phyloP scores from a whole-genome alignment of 495 filamentous ascomycete genomes.

The Bacidia rubella region DNA sequence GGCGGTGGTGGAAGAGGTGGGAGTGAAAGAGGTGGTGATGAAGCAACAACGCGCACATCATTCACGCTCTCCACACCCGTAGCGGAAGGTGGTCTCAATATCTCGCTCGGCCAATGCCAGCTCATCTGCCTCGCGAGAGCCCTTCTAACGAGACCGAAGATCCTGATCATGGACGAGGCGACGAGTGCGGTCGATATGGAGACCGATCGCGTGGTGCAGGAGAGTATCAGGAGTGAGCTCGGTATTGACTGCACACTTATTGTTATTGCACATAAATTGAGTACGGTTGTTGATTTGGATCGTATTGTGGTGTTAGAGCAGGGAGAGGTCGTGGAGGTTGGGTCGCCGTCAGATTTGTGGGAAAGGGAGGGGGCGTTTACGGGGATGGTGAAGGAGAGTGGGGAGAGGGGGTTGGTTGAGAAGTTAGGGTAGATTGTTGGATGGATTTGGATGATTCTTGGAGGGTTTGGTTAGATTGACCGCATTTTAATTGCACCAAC shows the following conservation, averaged over 20 bases:
- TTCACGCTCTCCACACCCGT: slow-evolving; percentile 45
- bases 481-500: too few species aligned
- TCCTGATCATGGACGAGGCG: slow-evolving; percentile 83
- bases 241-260: slow-evolving; percentile 52
- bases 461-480: too few species aligned
- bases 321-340: slow-evolving; percentile 61
- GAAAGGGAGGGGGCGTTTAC: slow-evolving; percentile 47
- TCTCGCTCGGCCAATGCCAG: slow-evolving; percentile 80
- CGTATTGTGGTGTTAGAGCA: slow-evolving; percentile 70
- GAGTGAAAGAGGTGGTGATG: too few species aligned
- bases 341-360: slow-evolving; percentile 55
- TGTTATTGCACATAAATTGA: slow-evolving; percentile 76
- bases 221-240: slow-evolving; percentile 70
- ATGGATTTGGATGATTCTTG: too few species aligned
- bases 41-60: slow-evolving; percentile 50
- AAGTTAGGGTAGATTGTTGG: too few species aligned
- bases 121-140: slow-evolving; percentile 80
- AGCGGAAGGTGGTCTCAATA: slow-evolving; percentile 63
- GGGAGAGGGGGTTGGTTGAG: slow-evolving; percentile 2
- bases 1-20: too few species aligned
- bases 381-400: slow-evolving; percentile 58
- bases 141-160: slow-evolving; percentile 63
- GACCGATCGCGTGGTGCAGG: slow-evolving; percentile 70
- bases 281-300: slow-evolving; percentile 80
- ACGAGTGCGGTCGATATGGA: slow-evolving; percentile 81